Conservation (phyloP, 2,329 filamentous ascomycete species). For the Atkinsonella hypoxylon region DNA sequence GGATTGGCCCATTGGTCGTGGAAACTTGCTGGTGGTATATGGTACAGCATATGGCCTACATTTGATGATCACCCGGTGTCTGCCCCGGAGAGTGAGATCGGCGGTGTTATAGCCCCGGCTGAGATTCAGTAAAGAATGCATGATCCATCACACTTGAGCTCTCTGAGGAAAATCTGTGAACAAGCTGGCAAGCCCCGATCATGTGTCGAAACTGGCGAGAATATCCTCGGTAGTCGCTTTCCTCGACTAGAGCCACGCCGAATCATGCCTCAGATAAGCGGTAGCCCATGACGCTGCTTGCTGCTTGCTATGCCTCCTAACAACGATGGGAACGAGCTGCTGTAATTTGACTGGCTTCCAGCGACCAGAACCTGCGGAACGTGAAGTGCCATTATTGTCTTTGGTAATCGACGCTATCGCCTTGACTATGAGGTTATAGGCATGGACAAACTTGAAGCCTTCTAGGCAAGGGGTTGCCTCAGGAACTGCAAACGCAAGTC, state of each 20-base stretch:
- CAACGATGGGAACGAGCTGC: constrained; percentile 45
- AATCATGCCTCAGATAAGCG: background rate
- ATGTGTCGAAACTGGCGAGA: no score
- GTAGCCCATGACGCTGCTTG: constrained; percentile 27
- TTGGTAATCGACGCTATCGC: background rate
- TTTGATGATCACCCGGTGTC: background rate
- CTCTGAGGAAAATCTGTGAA: background rate
- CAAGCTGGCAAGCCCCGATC: background rate
- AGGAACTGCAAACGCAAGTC: background rate
- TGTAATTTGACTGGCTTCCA: background rate
- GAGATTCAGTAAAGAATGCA: background rate
- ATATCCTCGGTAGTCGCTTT: background rate
- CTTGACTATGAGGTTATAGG: background rate
- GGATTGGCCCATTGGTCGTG: background rate
- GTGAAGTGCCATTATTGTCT: background rate
- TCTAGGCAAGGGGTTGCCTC: background rate
- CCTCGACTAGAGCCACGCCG: background rate
- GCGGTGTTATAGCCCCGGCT: background rate
- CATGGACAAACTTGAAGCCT: background rate
- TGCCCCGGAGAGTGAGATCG: background rate
- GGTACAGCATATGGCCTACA: background rate
- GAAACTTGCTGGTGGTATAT: background rate
- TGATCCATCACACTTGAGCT: background rate
- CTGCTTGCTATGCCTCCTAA: constrained; percentile 52
- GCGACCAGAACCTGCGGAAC: background rate